Base-by-base conservation (phyloP, 352 stramenopile species). In the Thalassiosira ordinaria region DNA sequence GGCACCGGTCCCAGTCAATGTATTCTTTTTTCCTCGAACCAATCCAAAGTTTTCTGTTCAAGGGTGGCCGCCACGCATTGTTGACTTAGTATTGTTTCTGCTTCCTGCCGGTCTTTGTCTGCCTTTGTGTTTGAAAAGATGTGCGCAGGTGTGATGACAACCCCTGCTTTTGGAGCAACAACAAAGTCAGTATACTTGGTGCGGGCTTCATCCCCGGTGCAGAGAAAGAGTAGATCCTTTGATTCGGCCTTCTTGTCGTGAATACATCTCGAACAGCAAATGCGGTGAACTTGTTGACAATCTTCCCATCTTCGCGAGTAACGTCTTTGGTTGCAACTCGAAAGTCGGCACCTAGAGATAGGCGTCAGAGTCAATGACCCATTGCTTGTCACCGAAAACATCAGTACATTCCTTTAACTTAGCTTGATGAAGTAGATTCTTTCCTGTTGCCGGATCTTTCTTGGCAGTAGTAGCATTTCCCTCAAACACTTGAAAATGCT, bases 211-310 rank as follows among this genome's bases (percentile, higher is more conserved):
- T 41, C 27, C 8, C 55, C 27, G 47, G 55, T 64, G 8, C 24
- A 44, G 2, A 64, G 9, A 35, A 64, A 64, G 29, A 22, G 16
- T 27, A 64, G n/a, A 18, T 64, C 22, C 35, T 64, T 64, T 2
- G 7, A 47, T 22, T 4, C 4, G 8, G 7, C n/a, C 55, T 44
- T 64, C 27, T 24, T 44, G n/a, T 64, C 55, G 22, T 27, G 18
- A n/a, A n/a, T 35, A 41, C 16, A 24, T 64, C 55, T 27, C 26
- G 55, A 8, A 64, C 7, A 26, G 29, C 8, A 47, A 13, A 44
- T 11, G 55, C 55, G 4, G 14, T 51, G 5, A 20, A 18, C n/a
- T n/a, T n/a, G 6, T 51, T 14, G 6, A 51, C 6, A 5, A 14
- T 14, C 18, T 20, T 51, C 14, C 16, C 41, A 20, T 20, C 14